These are phyloP conservation scores for Podaxis rugospora DNA, from an alignment of 768 basidiomycete species.

Conservation along the genomic window DNA sequence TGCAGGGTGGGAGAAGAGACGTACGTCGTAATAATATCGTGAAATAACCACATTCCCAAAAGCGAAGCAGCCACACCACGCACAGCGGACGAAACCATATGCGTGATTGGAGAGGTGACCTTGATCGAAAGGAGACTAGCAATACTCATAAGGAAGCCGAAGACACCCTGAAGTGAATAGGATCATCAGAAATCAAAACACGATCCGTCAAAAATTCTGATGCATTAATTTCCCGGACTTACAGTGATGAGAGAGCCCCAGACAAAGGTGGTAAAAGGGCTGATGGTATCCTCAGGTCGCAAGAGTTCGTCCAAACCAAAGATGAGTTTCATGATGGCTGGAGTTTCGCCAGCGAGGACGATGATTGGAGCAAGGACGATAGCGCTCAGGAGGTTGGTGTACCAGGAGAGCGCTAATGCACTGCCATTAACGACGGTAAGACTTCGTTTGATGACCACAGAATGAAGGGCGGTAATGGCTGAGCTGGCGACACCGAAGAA, in stretches of 20 bases:
- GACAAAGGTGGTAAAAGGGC: conserved; percentile 60
- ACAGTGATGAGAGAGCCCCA: conserved; percentile 80
- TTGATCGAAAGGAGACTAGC: conserved; percentile 93
- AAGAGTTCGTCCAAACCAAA: conserved; percentile 38
- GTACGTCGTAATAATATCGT: conserved; percentile 75
- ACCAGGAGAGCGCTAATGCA: conserved; percentile 85
- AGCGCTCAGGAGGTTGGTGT: conserved; percentile 82
- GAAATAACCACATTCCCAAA: conserved; percentile 76
- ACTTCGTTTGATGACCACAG: conserved; percentile 90
- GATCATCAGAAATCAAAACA: background rate
- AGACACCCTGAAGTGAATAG: conserved; percentile 49
- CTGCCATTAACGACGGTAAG: conserved; percentile 78
- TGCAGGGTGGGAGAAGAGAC: conserved; percentile 21
- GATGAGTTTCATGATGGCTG: conserved; percentile 58
- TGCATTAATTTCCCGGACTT: conserved; percentile 20
- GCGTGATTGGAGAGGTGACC: conserved; percentile 95
- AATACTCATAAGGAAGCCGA: conserved; percentile 94
- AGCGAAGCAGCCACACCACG: conserved; percentile 91
- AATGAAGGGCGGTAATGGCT: conserved; percentile 84
- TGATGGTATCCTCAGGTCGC: conserved; percentile 33
- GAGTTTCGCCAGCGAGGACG: conserved; percentile 70
- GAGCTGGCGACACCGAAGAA: conserved; percentile 81
- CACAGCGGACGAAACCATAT: conserved; percentile 95
- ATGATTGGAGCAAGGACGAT: conserved; percentile 69
- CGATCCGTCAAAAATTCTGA: background rate